phyloP scores from a whole-genome alignment of 164 flowering plant genomes.

The Santalum album region DNA sequence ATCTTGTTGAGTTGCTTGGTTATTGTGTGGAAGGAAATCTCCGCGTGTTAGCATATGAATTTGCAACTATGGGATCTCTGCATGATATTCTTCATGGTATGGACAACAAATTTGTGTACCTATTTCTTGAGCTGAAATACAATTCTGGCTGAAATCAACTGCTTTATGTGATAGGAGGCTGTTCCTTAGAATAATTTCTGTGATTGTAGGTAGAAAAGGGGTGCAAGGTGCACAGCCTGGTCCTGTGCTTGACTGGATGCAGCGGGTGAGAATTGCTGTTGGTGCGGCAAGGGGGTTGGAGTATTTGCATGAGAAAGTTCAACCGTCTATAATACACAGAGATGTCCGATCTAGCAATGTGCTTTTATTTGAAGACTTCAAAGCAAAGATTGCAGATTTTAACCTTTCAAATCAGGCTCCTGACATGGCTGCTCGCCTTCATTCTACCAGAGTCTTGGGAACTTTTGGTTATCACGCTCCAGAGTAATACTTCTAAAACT shows the following conservation, averaged over 20 bases:
- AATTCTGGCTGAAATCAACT: neutral
- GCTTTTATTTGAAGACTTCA: constrained; percentile 85
- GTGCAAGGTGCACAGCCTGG: constrained; percentile 99
- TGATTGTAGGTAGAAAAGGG: constrained; percentile 74
- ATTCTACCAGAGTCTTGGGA: constrained; percentile 95
- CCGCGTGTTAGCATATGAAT: constrained; percentile 82
- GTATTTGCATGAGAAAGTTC: constrained; percentile 84
- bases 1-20: constrained; percentile 81
- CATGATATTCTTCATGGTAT: constrained; percentile 96
- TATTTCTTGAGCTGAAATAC: too few relatives aligned
- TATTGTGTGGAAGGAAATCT: constrained; percentile 85
- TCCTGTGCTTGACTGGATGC: constrained; percentile 93
- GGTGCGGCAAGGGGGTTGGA: constrained; percentile 93
- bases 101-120: neutral
- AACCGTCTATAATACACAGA: constrained; percentile 86
- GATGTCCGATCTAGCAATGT: constrained; percentile 97
- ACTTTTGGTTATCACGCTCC: constrained; percentile 99
- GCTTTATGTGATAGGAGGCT: neutral
- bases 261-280: constrained; percentile 89
- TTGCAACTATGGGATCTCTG: constrained; percentile 92
- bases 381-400: constrained; percentile 94
- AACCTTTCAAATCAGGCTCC: constrained; percentile 98
- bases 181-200: neutral
- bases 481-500: constrained; percentile 49
- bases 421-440: constrained; percentile 99